Evolutionary conservation across 164 flowering plant species (phyloP), one percentile per base, ranked within the genome.

Genomic region (Sedum album): DNA sequence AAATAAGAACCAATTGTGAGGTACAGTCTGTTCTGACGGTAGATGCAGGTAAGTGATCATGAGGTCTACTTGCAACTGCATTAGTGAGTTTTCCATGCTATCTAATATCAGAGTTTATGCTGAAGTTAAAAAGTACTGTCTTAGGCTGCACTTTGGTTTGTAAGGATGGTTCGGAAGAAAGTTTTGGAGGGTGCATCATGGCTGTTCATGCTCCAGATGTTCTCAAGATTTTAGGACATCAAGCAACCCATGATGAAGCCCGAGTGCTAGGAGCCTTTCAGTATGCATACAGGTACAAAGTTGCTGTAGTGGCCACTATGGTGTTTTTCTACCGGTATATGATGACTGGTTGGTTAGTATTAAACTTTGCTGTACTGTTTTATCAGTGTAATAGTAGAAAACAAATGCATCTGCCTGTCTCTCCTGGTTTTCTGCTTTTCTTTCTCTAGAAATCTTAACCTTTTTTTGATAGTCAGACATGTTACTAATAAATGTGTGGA

Each of bases 221-320:
- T 44, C 68, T 90, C 48, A 79, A 73, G 35, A 71, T 87, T 66
- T 74, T 90, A 65, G 96, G 90, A 68, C 71, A 80, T 25, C 72
- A 83, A 76, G 96, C 88, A 68, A 87, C 96, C 41, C 75, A 35
- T 36, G 92, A 93, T 66, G 98, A 93, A 78, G 48, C 11, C 44
- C 84, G 88, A 79, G 71, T 90, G 33, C 88, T 94, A 60, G 96
- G 97, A 71, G 96, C 96, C 68, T 94, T 94, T 71, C 93, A 87
- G 72, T 94, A 91, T 77, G 87, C 78, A 23, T 81, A 85, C 76
- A 94, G 96, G 99, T 87, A 55, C 35, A 44, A 44, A 9, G 15
- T 44, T 11, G 4, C 21, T 21, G 62, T 71, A 67, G 21, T 9
- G 2, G 18, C 51, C 55, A 21, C 26, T 36, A 25, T 42, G 30